Evolutionary conservation across 192 early-diverging fungal genomes (phyloP), one percentile per base, ranked within the genome.

Genomic region (Coemansia sp.): DNA sequence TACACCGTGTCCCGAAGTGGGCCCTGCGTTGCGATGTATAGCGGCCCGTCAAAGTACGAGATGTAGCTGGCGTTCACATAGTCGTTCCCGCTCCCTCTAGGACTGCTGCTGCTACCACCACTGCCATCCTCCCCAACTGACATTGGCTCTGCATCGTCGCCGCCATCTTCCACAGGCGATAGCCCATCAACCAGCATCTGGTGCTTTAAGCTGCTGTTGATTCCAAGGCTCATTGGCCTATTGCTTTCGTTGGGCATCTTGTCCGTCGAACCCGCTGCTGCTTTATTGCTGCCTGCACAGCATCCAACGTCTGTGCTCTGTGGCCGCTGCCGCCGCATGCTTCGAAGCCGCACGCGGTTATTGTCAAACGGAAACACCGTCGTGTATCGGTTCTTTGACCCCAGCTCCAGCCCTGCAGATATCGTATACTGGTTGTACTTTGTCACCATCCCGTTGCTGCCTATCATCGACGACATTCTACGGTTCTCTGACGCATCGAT

Each of bases 21-120:
- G 0, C 93, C 96, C 66, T 98, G 96, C 10, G 92, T 86, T 0
- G 89, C 88, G 72, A 98, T 97, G 61, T 94, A 98, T 17, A 72
- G 58, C 30, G 84, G 74, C 2, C 67, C 70, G 27, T 64, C 58
- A 29, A 80, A 84, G 20, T 82, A 79, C 1, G 72, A 56, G 9
- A 94, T 75, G 50, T 85, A 86, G 50, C 87, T 89, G 55, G 94
- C 94, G 78, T 97, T 97, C 60, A 97, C 92, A 67, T 90, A 93
- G 72, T 92, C 89, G 19, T 41, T 62, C 20, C 13, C n/a, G 47
- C 22, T 28, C 14, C 7, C 27, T 8, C 15, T 30, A 33, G 29
- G 11, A 20, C 8, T 31, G 41, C 29, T 15, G 25, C 42, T n/a
- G 11, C 31, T 41, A 25, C 14, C 67, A 61, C 36, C 48, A n/a